phyloP scores from a whole-genome alignment of 176 grass and related monocot genomes.

The Oryza punctata region DNA sequence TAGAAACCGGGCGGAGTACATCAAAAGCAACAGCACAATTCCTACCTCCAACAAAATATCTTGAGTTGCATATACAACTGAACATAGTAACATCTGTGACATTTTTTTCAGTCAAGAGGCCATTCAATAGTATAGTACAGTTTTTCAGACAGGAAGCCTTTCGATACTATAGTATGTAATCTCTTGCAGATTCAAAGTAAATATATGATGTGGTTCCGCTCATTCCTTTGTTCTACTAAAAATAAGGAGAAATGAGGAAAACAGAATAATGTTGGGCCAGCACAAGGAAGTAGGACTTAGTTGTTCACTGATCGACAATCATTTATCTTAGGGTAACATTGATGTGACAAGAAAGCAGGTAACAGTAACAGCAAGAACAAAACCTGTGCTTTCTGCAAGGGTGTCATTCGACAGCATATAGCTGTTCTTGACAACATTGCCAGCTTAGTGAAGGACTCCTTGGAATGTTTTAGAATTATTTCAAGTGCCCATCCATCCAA shows the following conservation, averaged over 20 bases:
- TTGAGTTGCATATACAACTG: constrained; percentile 4
- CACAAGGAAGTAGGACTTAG: not conserved
- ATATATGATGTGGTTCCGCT: not conserved
- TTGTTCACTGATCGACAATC: not conserved
- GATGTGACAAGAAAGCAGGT: constrained; percentile 18
- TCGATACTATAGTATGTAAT: not conserved
- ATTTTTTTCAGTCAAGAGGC: not conserved
- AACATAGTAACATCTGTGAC: not conserved
- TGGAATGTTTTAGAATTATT: constrained; percentile 80
- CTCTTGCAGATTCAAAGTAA: not conserved
- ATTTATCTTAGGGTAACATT: not conserved
- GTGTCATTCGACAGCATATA: constrained; percentile 86
- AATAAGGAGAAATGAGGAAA: not conserved
- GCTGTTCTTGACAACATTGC: constrained; percentile 80
- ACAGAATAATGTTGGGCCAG: not conserved
- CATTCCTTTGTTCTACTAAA: not conserved
- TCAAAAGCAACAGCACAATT: constrained; percentile 14
- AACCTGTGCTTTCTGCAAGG: constrained; percentile 96
- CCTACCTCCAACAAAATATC: not conserved
- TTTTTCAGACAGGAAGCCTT: constrained; percentile 1
- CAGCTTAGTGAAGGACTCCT: constrained; percentile 74
- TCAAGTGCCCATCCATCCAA: constrained; percentile 93
- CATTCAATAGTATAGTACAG: constrained; percentile 20
- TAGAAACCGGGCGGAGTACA: not conserved
- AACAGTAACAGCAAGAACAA: constrained; percentile 6